Conservation (phyloP, 169 alveolate genomes). For the Theileria orientalis region DNA sequence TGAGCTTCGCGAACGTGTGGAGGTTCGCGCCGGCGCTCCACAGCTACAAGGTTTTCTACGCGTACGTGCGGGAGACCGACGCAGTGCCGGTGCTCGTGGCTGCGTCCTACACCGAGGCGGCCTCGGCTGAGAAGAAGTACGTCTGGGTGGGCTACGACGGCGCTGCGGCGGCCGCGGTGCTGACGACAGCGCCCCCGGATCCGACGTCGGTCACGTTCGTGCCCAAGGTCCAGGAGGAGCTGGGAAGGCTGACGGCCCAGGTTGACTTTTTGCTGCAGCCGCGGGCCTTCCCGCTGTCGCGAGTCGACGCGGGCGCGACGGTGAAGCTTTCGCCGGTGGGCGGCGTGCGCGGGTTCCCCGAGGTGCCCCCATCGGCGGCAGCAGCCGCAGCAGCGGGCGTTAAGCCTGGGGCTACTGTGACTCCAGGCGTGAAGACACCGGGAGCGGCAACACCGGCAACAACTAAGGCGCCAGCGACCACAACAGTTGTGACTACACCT, state of each 20-base stretch:
- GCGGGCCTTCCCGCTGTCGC: background rate
- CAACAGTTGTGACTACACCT: too few species aligned
- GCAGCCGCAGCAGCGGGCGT: too few species aligned
- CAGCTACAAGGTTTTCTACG: background rate
- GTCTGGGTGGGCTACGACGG: background rate
- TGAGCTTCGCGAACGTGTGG: slow-evolving; percentile 1
- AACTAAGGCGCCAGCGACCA: too few species aligned
- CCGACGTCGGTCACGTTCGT: background rate
- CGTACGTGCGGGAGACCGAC: background rate
- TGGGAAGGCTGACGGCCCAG: background rate
- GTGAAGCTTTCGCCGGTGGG: slow-evolving; percentile 1
- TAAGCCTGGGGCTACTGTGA: too few species aligned
- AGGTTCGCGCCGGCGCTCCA: background rate
- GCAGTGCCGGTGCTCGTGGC: background rate
- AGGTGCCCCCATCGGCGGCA: background rate
- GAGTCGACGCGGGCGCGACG: too few species aligned
- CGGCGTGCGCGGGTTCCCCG: background rate
- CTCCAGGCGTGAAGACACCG: too few species aligned
- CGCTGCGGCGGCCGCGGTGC: background rate
- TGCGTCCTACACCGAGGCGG: background rate
- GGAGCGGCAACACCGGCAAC: too few species aligned
- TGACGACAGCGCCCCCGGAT: background rate
- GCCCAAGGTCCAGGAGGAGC: background rate
- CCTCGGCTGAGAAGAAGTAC: background rate
- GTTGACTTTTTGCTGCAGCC: slow-evolving; percentile 7